phyloP scores from a whole-genome alignment of 805 yeast genomes.

The Pichia manshurica region DNA sequence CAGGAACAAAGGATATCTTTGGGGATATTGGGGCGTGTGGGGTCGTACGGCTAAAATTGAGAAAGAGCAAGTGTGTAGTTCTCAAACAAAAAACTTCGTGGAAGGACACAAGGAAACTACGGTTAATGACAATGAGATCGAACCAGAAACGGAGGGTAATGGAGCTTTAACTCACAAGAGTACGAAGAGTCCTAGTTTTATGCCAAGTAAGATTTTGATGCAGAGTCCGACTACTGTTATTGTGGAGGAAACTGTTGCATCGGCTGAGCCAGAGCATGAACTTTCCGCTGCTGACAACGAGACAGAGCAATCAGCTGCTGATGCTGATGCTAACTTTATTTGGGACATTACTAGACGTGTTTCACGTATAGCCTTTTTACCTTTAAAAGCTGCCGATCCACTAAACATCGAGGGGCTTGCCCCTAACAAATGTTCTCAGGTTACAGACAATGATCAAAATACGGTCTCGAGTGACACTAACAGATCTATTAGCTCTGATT shows the following conservation, averaged over 20 bases:
- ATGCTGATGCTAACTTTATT: neutral
- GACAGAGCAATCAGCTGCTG: neutral
- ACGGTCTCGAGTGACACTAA: neutral
- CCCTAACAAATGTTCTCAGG: conserved; percentile 4
- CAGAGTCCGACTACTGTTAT: neutral
- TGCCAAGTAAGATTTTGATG: neutral
- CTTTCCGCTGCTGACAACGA: too few relatives aligned
- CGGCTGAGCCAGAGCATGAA: neutral
- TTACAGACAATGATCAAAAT: neutral
- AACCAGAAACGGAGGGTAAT: too few relatives aligned
- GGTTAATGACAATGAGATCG: too few relatives aligned
- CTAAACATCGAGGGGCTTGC: neutral
- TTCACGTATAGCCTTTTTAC: conserved; percentile 1
- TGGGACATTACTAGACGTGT: conserved; percentile 10
- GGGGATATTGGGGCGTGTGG: too few relatives aligned
- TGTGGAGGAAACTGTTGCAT: neutral
- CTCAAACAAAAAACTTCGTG: too few relatives aligned
- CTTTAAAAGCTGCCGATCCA: neutral
- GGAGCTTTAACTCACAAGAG: too few relatives aligned
- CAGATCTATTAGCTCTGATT: neutral
- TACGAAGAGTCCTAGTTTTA: too few relatives aligned
- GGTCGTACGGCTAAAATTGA: too few relatives aligned
- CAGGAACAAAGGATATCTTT: too few relatives aligned
- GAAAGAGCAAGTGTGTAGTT: too few relatives aligned
- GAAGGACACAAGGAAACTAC: too few relatives aligned